These are phyloP conservation scores for Metarhizium anisopliae DNA, from an alignment of 2,329 filamentous ascomycete species.

Conservation along the genomic window DNA sequence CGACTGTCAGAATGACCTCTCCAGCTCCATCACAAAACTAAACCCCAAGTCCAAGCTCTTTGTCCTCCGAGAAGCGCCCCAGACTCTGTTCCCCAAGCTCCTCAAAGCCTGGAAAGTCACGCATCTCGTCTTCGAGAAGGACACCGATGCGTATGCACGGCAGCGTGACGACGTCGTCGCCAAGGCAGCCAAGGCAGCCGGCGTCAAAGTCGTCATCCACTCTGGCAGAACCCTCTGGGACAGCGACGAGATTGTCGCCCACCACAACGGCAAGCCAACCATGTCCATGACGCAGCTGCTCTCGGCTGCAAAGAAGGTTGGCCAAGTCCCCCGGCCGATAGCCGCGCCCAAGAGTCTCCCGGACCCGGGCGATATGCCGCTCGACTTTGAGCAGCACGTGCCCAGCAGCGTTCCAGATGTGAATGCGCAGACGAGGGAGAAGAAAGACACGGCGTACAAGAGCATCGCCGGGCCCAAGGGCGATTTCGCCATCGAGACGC, in stretches of 20 bases:
- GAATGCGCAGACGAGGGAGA: conserved; percentile 46
- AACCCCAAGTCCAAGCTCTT: conserved; percentile 64
- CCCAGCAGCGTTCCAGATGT: conserved; percentile 47
- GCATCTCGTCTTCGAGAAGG: conserved; percentile 71
- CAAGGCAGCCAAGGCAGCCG: conserved; percentile 51
- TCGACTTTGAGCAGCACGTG: conserved; percentile 48
- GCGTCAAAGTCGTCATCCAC: conserved; percentile 57
- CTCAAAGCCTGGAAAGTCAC: conserved; percentile 67
- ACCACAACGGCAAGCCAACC: conserved; percentile 60
- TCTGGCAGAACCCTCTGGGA: conserved; percentile 66
- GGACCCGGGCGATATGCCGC: conserved; percentile 52
- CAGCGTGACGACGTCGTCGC: conserved; percentile 53
- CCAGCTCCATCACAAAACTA: conserved; percentile 55
- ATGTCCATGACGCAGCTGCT: conserved; percentile 66
- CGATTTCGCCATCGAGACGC: conserved; percentile 62
- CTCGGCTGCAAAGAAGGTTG: conserved; percentile 52
- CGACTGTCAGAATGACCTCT: conserved; percentile 66
- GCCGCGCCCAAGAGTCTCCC: conserved; percentile 51
- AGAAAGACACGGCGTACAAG: conserved; percentile 47
- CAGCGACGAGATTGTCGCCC: conserved; percentile 57
- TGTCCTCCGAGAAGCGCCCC: conserved; percentile 62
- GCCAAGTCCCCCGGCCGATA: conserved; percentile 51
- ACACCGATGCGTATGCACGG: conserved; percentile 64
- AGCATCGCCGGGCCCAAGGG: conserved; percentile 56
- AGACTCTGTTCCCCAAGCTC: conserved; percentile 62